Percentiles rank a stretch among this genome's conserved stretches.
Evolutionary conservation across 306 rosid genomes (phyloP).

Genomic region (Cicer bijugum): DNA sequence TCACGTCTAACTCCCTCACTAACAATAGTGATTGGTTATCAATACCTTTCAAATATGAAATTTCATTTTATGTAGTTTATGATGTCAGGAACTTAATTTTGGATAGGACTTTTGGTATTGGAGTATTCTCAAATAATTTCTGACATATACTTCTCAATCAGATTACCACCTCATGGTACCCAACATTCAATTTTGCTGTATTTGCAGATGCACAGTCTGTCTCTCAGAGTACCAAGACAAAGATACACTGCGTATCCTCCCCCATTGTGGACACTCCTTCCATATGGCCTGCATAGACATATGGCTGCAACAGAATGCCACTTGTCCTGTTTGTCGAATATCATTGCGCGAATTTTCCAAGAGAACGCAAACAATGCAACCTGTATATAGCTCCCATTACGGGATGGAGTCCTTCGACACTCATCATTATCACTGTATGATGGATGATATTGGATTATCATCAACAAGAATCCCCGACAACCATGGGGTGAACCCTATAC

Average conservation of each 20-base stretch:
- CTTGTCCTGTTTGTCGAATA: slow-evolving; percentile 92
- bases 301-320: slow-evolving; percentile 91
- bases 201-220: slow-evolving; percentile 81
- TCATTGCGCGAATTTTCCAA: slow-evolving; percentile 66
- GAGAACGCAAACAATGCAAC: slow-evolving; percentile 64
- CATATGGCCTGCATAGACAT: slow-evolving; percentile 87
- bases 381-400: slow-evolving; percentile 65
- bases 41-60: background rate
- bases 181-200: slow-evolving; percentile 41
- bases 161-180: slow-evolving; percentile 30
- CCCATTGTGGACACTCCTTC: slow-evolving; percentile 86
- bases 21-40: background rate
- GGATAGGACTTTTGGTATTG: slow-evolving; percentile 19
- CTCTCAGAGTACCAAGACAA: slow-evolving; percentile 75
- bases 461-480: slow-evolving; percentile 49
- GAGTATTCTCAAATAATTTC: slow-evolving; percentile 23
- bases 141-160: slow-evolving; percentile 9
- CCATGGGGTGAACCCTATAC: slow-evolving; percentile 52
- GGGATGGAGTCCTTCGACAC: slow-evolving; percentile 53
- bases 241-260: slow-evolving; percentile 84
- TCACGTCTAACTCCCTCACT: background rate
- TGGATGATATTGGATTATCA: slow-evolving; percentile 48
- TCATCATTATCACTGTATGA: slow-evolving; percentile 54
- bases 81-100: slow-evolving; percentile 24
- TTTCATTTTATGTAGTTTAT: slow-evolving; percentile 9